phyloP scores from a whole-genome alignment of 2,329 filamentous ascomycete genomes.

The Chaetomiaceae sp. region DNA sequence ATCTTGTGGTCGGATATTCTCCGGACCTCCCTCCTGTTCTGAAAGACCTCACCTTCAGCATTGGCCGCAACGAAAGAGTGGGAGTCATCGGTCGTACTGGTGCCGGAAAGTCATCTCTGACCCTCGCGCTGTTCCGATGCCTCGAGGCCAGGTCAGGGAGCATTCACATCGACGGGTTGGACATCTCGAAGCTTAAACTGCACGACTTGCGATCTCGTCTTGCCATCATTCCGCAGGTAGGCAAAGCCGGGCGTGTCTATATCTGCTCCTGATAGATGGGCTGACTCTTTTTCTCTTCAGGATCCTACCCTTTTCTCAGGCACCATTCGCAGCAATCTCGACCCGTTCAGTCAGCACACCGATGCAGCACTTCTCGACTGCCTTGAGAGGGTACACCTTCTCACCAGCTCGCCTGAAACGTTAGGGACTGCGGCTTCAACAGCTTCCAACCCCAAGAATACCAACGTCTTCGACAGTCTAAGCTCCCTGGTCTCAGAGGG shows the following conservation, averaged over 20 bases:
- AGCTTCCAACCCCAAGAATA: slow-evolving; percentile 44
- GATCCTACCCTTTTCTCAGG: slow-evolving; percentile 76
- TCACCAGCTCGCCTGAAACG: slow-evolving; percentile 38
- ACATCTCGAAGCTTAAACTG: slow-evolving; percentile 68
- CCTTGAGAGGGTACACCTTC: slow-evolving; percentile 64
- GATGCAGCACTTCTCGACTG: slow-evolving; percentile 67
- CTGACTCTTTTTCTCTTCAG: no score
- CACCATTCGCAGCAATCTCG: slow-evolving; percentile 70
- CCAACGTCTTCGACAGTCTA: slow-evolving; percentile 62
- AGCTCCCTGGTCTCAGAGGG: slow-evolving; percentile 63
- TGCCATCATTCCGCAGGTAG: slow-evolving; percentile 71
- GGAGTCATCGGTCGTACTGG: slow-evolving; percentile 74
- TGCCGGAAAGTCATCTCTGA: slow-evolving; percentile 72
- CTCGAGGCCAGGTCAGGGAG: slow-evolving; percentile 62
- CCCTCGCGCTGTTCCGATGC: slow-evolving; percentile 73
- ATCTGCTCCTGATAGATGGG: no score
- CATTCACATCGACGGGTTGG: slow-evolving; percentile 67
- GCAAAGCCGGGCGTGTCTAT: no score
- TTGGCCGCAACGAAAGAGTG: slow-evolving; percentile 64
- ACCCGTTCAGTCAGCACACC: slow-evolving; percentile 67
- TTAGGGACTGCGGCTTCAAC: slow-evolving; percentile 39
- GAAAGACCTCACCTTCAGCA: slow-evolving; percentile 62
- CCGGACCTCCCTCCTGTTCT: slow-evolving; percentile 66
- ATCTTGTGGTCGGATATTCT: slow-evolving; percentile 69
- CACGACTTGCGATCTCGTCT: slow-evolving; percentile 67